A percentile compares a stretch with the other conserved stretches of the same genome.
These are phyloP conservation scores for Harringtonia aguacate DNA, from an alignment of 2,329 filamentous ascomycete genomes.

Conservation along the genomic window DNA sequence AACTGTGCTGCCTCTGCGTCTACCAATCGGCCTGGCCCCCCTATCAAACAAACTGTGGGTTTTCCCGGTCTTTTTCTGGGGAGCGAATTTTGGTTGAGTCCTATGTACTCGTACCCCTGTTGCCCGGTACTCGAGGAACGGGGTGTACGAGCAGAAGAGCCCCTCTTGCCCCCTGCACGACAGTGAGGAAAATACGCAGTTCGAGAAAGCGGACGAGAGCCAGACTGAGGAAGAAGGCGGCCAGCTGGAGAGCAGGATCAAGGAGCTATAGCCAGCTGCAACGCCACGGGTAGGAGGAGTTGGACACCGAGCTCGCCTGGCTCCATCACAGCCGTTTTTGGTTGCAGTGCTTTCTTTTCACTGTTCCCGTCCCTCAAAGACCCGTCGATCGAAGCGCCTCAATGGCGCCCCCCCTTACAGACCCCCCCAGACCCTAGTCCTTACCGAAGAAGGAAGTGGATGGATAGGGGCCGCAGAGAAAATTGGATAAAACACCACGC, in stretches of 20 bases:
- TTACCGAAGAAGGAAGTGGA: not conserved
- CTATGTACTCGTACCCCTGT: no score
- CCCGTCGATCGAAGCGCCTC: constrained; percentile 6
- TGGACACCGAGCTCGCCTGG: not conserved
- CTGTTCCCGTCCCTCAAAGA: not conserved
- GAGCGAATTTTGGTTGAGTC: not conserved
- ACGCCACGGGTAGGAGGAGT: not conserved
- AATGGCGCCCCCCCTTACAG: constrained; percentile 6
- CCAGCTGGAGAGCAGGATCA: not conserved
- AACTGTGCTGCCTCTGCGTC: constrained; percentile 3
- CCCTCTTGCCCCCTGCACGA: no score
- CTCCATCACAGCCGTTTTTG: constrained; percentile 4
- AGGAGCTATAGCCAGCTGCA: constrained; percentile 4
- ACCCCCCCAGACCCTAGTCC: constrained; percentile 5
- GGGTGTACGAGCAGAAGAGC: no score
- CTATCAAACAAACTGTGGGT: not conserved
- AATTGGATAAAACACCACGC: not conserved
- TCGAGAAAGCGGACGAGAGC: no score
- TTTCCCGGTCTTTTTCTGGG: not conserved
- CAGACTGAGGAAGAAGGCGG: not conserved
- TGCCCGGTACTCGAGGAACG: no score
- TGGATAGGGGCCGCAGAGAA: not conserved
- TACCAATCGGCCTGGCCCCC: constrained; percentile 3
- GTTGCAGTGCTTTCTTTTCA: constrained; percentile 2
- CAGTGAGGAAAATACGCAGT: no score